Percentiles rank a stretch among this genome's conserved stretches.
These are phyloP conservation scores for Zea mays DNA, from an alignment of 176 grass and related monocot species.

Conservation along the genomic window Zm-B73-REFERENCE-NAM-5.0 NC_050102.1:177976501-177977000, in stretches of 20 bases:
- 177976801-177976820: constrained; percentile 9
- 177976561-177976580: neutral
- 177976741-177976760: neutral
- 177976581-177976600: neutral
- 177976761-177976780: neutral
- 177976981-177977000: constrained; percentile 92
- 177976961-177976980: constrained; percentile 90
- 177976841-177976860: constrained; percentile 20
- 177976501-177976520: neutral
- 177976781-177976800: constrained; percentile 11
- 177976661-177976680: neutral
- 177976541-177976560: neutral
- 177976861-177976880: constrained; percentile 70
- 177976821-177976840: constrained; percentile 13
- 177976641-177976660: neutral
- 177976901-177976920: constrained; percentile 70
- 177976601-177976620: neutral
- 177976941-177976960: constrained; percentile 90
- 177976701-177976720: neutral
- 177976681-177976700: neutral
- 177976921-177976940: constrained; percentile 84
- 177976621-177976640: neutral
- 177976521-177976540: neutral
- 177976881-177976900: constrained; percentile 87
- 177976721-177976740: neutral